These are phyloP conservation scores for Linnemannia exigua DNA, from an alignment of 192 early-diverging fungal species.

Conservation along the genomic window DNA sequence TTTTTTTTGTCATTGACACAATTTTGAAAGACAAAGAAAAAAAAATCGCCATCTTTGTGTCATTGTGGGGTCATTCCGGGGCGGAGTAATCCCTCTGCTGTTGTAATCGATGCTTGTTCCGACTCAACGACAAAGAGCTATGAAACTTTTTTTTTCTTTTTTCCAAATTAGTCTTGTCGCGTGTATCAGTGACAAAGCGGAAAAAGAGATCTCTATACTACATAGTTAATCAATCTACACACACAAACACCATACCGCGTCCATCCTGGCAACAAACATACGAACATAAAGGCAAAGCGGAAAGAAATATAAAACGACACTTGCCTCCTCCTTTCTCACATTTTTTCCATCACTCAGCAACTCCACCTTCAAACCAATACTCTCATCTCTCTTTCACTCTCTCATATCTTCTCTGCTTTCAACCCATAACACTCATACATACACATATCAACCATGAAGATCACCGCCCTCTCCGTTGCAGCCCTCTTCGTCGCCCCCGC, in stretches of 20 bases:
- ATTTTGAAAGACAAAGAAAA: neutral
- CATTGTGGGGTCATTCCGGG: neutral
- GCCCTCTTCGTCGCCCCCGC: conserved; percentile 27
- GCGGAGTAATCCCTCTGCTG: neutral
- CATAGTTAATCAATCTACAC: too few relatives aligned
- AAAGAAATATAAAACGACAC: neutral
- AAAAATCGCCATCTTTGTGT: neutral
- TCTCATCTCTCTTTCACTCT: neutral
- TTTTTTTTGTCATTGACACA: neutral
- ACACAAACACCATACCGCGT: neutral
- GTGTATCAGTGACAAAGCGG: neutral
- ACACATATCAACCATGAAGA: conserved; percentile 12
- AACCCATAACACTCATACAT: neutral
- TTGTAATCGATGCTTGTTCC: neutral
- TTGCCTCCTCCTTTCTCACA: neutral
- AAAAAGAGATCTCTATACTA: too few relatives aligned
- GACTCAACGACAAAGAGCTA: neutral
- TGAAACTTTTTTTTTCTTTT: neutral
- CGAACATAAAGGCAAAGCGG: too few relatives aligned
- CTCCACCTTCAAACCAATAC: neutral
- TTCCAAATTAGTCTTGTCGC: neutral
- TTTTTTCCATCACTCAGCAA: neutral
- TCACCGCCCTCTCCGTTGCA: conserved; percentile 6
- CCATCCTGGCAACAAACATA: neutral
- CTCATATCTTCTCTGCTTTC: neutral